Evolutionary conservation across 176 grass and related monocot genomes (phyloP).

Genomic region (Triticum aestivum): IWGSC_CS_RefSeq_v2.1 NC_057813.1:485784777-485785276

Average conservation of each 20-base stretch:
- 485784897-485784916: neutral
- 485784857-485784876: neutral
- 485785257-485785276: constrained; percentile 7
- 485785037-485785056: neutral
- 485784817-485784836: neutral
- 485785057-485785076: neutral
- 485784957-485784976: constrained; percentile 13
- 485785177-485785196: neutral
- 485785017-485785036: neutral
- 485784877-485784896: constrained; percentile 28
- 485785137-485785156: neutral
- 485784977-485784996: neutral
- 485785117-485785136: neutral
- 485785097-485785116: neutral
- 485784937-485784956: neutral
- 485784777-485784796: no score
- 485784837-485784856: neutral
- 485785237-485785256: neutral
- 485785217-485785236: neutral
- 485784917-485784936: neutral
- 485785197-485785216: constrained; percentile 2
- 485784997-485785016: neutral
- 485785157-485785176: neutral
- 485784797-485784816: no score
- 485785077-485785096: neutral